These are phyloP conservation scores for Ceriops tagal DNA, from an alignment of 345 rosid species.

Conservation along the genomic window DNA sequence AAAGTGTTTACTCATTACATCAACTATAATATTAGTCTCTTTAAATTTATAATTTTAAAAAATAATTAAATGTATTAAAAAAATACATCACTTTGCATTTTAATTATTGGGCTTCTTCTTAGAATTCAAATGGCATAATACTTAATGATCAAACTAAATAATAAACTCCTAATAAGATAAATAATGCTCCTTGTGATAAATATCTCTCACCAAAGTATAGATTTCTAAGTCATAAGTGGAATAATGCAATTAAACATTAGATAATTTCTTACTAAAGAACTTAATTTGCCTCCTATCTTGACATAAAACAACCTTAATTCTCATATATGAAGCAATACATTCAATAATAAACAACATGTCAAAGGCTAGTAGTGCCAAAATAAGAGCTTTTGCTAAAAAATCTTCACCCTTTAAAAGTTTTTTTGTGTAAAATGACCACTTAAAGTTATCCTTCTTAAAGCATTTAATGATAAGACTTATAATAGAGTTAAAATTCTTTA, in stretches of 20 bases:
- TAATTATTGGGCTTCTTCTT: neutral
- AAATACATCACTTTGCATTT: neutral
- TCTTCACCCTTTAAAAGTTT: neutral
- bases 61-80: neutral
- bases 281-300: neutral
- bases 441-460: neutral
- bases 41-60: neutral
- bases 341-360: constrained; percentile 2
- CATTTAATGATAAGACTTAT: neutral
- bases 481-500: constrained; percentile 1
- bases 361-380: neutral
- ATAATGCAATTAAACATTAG: neutral
- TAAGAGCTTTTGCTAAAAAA: neutral
- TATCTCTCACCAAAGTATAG: neutral
- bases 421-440: neutral
- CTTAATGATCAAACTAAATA: neutral
- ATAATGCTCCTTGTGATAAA: neutral
- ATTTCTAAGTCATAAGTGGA: neutral
- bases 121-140: neutral
- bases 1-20: neutral
- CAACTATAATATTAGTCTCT: neutral
- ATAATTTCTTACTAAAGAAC: neutral
- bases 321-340: neutral
- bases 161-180: neutral
- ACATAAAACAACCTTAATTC: neutral